phyloP scores from a whole-genome alignment of 208 protist genomes.

The Trypanosoma melophagium region DNA sequence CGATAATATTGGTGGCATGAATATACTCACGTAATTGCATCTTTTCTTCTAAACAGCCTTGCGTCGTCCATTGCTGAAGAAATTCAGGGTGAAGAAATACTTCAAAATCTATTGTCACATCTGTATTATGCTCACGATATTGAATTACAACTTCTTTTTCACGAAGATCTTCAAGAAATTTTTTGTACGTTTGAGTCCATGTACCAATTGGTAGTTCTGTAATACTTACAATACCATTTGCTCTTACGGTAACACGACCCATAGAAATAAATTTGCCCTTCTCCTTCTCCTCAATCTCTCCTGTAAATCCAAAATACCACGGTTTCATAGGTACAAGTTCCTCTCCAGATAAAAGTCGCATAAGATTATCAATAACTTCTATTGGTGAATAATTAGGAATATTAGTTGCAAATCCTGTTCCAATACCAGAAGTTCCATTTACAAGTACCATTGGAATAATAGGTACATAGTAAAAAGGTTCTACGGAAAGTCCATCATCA shows the following conservation, averaged over 20 bases:
- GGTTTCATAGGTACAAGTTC: slow-evolving; percentile 86
- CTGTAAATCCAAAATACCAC: slow-evolving; percentile 98
- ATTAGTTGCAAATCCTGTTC: slow-evolving; percentile 98
- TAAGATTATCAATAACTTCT: slow-evolving; percentile 94
- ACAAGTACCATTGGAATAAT: slow-evolving; percentile 99
- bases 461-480: slow-evolving; percentile 99
- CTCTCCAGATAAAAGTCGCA: slow-evolving; percentile 83
- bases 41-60: slow-evolving; percentile 87
- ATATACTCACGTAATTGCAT: slow-evolving; percentile 92
- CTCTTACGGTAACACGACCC: slow-evolving; percentile 61
- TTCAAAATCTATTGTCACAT: slow-evolving; percentile 96
- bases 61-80: slow-evolving; percentile 70
- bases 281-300: slow-evolving; percentile 81
- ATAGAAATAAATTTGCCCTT: slow-evolving; percentile 80
- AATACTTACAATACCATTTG: slow-evolving; percentile 91
- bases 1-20: slow-evolving; percentile 96
- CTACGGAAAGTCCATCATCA: slow-evolving; percentile 98
- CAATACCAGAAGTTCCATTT: slow-evolving; percentile 99
- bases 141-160: slow-evolving; percentile 90
- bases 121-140: slow-evolving; percentile 97
- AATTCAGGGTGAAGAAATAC: slow-evolving; percentile 88
- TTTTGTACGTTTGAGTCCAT: slow-evolving; percentile 97
- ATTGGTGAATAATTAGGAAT: slow-evolving; percentile 99
- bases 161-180: slow-evolving; percentile 92
- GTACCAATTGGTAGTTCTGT: slow-evolving; percentile 96